Evolutionary conservation across 2,329 filamentous ascomycete species (phyloP), one percentile per base, ranked within the genome.

Genomic region (Periconia sp.): DNA sequence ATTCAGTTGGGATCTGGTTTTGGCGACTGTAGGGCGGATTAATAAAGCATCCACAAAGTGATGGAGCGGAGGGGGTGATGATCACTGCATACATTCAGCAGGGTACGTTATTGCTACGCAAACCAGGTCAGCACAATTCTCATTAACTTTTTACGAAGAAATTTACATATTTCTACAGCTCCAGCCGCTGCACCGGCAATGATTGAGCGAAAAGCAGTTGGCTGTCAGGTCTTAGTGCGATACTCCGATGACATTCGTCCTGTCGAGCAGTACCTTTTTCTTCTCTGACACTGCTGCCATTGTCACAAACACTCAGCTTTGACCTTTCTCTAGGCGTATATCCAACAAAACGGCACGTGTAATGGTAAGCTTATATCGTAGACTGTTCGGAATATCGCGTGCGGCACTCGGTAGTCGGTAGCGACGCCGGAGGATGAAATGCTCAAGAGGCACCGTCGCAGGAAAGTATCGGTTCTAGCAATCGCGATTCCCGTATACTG

Each of bases 1-100:
- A 75, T 99, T 99, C 69, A 99, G 86, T 76, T 97, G 94, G 52
- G 90, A 90, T 64, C 94, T 83, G 50, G 94, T 97, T 80, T 97
- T 97, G 67, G 93, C 93, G 78, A 97, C 88, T 91, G 69, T 53
- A 45, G 47, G 23, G 33, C 31, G 19, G 37, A 20, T 41, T 35
- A 23, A 41, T 18, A 37, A 33, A 18, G 3, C 27, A 10, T 23
- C 10, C 13, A 18, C 15, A 33, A 14, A 11, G 14, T 7, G 17
- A 11, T 15, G 35, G 13, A 41, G 33, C 13, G 23, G 19, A 20
- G n/a, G 9, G 43, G 20, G n/a, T n/a, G n/a, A n/a, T n/a, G 18
- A 17, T 47, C 30, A 57, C 23, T 8, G 23, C 82, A 64, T 85
- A 92, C 89, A 96, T 76, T 97, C 92, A 68, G 92, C 92, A 52